phyloP scores from a whole-genome alignment of 768 basidiomycete genomes.

The Rhizopogon salebrosus region DNA sequence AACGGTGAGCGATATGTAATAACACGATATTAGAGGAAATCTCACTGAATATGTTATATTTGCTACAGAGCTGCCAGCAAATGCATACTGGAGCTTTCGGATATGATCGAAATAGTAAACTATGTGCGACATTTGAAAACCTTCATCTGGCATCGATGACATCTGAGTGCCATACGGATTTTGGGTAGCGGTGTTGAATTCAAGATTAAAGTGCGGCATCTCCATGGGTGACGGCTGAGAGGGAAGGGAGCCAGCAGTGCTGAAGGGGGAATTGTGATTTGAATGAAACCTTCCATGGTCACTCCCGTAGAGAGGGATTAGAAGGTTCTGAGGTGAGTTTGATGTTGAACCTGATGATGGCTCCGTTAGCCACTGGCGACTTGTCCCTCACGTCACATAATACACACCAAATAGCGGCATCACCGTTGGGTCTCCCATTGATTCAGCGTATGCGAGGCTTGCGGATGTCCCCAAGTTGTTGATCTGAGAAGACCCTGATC shows the following conservation, averaged over 20 bases:
- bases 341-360: conserved; percentile 17
- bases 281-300: conserved; percentile 24
- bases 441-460: conserved; percentile 18
- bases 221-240: conserved; percentile 30
- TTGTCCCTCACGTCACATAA: neutral
- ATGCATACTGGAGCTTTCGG: conserved; percentile 59
- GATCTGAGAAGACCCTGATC: conserved; percentile 16
- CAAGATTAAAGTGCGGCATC: conserved; percentile 25
- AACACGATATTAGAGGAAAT: conserved; percentile 1
- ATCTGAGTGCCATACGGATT: conserved; percentile 23
- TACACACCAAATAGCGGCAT: conserved; percentile 25
- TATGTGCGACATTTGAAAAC: conserved; percentile 52
- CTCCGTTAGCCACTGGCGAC: conserved; percentile 8
- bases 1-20: conserved; percentile 7
- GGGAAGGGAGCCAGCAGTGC: conserved; percentile 27
- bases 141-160: conserved; percentile 31
- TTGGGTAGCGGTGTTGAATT: conserved; percentile 30
- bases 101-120: conserved; percentile 75
- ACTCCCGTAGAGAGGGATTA: conserved; percentile 16
- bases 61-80: conserved; percentile 56
- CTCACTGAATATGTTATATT: conserved; percentile 65
- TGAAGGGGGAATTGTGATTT: conserved; percentile 27
- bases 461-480: conserved; percentile 16
- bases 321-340: conserved; percentile 26
- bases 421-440: conserved; percentile 16